Conservation (phyloP, 805 yeast genomes). For the Candida maesae region DNA sequence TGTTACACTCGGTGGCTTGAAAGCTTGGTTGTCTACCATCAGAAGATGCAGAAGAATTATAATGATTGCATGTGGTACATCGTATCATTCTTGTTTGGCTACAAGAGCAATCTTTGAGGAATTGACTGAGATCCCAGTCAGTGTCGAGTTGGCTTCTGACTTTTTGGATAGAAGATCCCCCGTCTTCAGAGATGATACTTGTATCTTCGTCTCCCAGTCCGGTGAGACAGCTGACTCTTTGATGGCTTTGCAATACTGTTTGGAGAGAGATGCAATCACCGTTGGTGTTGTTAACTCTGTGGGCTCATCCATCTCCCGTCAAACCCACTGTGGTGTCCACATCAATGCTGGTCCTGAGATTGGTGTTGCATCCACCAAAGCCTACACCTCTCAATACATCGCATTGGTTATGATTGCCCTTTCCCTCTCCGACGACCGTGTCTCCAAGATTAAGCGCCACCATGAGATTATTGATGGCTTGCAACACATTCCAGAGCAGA, state of each 20-base stretch:
- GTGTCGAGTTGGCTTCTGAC: slow-evolving; percentile 91
- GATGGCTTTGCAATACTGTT: slow-evolving; percentile 91
- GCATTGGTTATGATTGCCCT: slow-evolving; percentile 96
- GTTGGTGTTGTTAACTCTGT: slow-evolving; percentile 97
- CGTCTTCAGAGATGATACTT: slow-evolving; percentile 97
- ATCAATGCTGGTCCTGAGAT: slow-evolving; percentile 99
- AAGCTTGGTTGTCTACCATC: slow-evolving; percentile 77
- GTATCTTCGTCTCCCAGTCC: slow-evolving; percentile 96
- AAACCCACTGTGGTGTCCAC: slow-evolving; percentile 98
- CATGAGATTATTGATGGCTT: slow-evolving; percentile 83
- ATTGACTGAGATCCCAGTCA: slow-evolving; percentile 89
- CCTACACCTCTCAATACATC: slow-evolving; percentile 96
- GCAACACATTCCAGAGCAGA: slow-evolving; percentile 79
- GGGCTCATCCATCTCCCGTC: slow-evolving; percentile 95
- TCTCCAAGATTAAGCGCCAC: slow-evolving; percentile 74
- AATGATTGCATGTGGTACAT: slow-evolving; percentile 99
- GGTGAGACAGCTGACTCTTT: slow-evolving; percentile 99
- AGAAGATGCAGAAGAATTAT: slow-evolving; percentile 93
- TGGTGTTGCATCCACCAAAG: slow-evolving; percentile 98
- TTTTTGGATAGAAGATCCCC: slow-evolving; percentile 93
- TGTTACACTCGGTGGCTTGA: slow-evolving; percentile 87
- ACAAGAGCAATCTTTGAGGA: slow-evolving; percentile 96
- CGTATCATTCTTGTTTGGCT: slow-evolving; percentile 97
- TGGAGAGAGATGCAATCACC: slow-evolving; percentile 95
- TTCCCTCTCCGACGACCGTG: slow-evolving; percentile 88